Conservation (phyloP, 495 filamentous ascomycete genomes). For the Aspergillus wentii region DNA sequence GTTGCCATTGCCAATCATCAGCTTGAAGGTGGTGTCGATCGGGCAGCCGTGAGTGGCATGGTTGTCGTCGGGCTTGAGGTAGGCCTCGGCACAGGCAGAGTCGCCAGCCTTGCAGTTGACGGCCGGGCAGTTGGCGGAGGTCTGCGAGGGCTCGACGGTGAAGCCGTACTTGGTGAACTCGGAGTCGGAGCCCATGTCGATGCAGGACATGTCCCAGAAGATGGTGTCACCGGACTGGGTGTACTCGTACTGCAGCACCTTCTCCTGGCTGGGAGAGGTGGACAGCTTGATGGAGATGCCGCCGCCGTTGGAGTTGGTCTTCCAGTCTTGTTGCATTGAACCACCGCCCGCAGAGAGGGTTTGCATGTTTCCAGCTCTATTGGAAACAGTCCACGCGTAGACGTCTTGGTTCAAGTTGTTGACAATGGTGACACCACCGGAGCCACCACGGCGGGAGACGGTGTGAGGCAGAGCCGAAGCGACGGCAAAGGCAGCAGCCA, state of each 20-base stretch:
- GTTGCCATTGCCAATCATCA: slow-evolving; percentile 34
- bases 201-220: slow-evolving; percentile 44
- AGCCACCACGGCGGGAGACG: slow-evolving; percentile 11
- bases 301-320: slow-evolving; percentile 36
- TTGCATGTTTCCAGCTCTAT: slow-evolving; percentile 31
- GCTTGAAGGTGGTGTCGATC: slow-evolving; percentile 32
- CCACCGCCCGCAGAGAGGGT: slow-evolving; percentile 33
- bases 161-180: slow-evolving; percentile 40
- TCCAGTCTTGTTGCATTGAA: slow-evolving; percentile 29
- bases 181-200: slow-evolving; percentile 33
- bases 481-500: slow-evolving; percentile 32
- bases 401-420: slow-evolving; percentile 33
- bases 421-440: slow-evolving; percentile 30
- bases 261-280: slow-evolving; percentile 21
- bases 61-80: slow-evolving; percentile 38
- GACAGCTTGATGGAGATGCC: slow-evolving; percentile 46
- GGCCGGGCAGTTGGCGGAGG: slow-evolving; percentile 23
- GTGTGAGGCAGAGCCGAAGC: slow-evolving; percentile 32
- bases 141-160: slow-evolving; percentile 27
- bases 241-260: slow-evolving; percentile 48
- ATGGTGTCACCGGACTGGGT: slow-evolving; percentile 32
- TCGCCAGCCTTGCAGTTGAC: slow-evolving; percentile 38
- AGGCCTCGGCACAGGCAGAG: slow-evolving; percentile 32
- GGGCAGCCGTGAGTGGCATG: slow-evolving; percentile 44
- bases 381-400: slow-evolving; percentile 40